Base-by-base conservation (phyloP, 495 filamentous ascomycete genomes). In the Xylaria scruposa region DNA sequence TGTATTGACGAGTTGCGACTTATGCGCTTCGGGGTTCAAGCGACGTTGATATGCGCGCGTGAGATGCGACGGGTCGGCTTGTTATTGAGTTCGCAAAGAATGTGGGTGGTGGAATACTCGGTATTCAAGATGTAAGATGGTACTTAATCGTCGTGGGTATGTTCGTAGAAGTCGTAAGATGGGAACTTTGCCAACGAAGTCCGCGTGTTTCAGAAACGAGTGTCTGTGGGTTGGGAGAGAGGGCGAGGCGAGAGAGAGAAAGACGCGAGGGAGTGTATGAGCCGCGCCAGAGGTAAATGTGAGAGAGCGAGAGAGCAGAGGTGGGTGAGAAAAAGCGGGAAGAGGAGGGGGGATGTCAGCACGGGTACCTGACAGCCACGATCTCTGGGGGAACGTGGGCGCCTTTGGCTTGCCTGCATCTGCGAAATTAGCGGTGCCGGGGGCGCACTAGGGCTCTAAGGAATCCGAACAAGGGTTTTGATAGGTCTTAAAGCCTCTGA, bases 111-210 rank as follows among this genome's bases (percentile, higher is more conserved):
- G 42, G 69, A 71, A 67, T 71, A 71, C 61, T 44, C 62, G 59
- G 44, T 71, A 71, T 71, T 71, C 62, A 31, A 21, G 62, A 65
- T 58, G 33, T 13, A 36, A 19, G 54, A 0, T 15, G 60, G 36
- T 40, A 26, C 2, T 47, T 64, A 24, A 71, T 56, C 13, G 49
- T 65, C 61, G 60, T 71, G 40, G n/a, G 70, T 36, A 15, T 66
- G 40, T 47, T 71, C 70, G 62, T 71, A 47, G 38, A 71, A 29
- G 53, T 71, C 70, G 62, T 71, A 31, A 66, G 26, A 24, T 62
- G 58, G 24, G 62, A 60, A 71, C 70, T 71, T 60, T 71, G 70
- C 70, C 70, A 71, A 71, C 70, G 70, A 71, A 71, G 70, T 71
- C 59, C 70, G 70, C 58, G 60, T 71, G 61, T 71, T 67, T 46